These are phyloP conservation scores for Xylaria sp. DNA, from an alignment of 2,329 filamentous ascomycete genomes.

Conservation along the genomic window DNA sequence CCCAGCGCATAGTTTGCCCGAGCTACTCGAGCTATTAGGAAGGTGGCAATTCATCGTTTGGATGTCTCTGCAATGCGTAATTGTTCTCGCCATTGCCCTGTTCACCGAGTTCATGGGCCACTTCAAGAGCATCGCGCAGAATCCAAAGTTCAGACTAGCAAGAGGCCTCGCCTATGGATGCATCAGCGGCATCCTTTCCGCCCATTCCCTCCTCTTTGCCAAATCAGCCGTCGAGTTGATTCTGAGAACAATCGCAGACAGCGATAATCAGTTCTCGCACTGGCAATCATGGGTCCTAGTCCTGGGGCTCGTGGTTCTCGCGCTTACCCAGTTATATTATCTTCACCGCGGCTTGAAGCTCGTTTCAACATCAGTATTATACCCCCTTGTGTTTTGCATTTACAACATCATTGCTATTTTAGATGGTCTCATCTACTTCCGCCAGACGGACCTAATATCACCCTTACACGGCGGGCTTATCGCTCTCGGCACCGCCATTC, in stretches of 20 bases:
- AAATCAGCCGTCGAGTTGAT: constrained; percentile 97
- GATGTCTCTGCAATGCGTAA: constrained; percentile 82
- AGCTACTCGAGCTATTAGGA: constrained; percentile 80
- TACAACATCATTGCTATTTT: constrained; percentile 99
- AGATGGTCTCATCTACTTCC: constrained; percentile 96
- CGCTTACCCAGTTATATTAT: constrained; percentile 93
- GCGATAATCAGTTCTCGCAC: constrained; percentile 91
- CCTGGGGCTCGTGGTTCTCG: constrained; percentile 80
- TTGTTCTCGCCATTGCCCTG: constrained; percentile 76
- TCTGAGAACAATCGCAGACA: constrained; percentile 84
- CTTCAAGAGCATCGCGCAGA: constrained; percentile 65
- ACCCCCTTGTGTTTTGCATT: constrained; percentile 97
- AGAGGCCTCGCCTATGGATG: constrained; percentile 89
- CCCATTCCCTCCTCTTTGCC: constrained; percentile 90
- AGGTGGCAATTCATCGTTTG: constrained; percentile 83
- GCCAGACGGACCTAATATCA: constrained; percentile 83
- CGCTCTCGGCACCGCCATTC: constrained; percentile 83
- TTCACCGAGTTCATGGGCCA: constrained; percentile 67
- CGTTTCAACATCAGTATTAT: constrained; percentile 93
- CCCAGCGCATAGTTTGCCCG: constrained; percentile 86
- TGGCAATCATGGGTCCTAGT: constrained; percentile 97
- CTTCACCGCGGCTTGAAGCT: constrained; percentile 93
- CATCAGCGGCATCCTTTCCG: constrained; percentile 92
- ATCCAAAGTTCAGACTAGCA: constrained; percentile 76
- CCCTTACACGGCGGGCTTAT: constrained; percentile 83